phyloP scores from a whole-genome alignment of 768 basidiomycete species.

The Tulasnella sp. region DNA sequence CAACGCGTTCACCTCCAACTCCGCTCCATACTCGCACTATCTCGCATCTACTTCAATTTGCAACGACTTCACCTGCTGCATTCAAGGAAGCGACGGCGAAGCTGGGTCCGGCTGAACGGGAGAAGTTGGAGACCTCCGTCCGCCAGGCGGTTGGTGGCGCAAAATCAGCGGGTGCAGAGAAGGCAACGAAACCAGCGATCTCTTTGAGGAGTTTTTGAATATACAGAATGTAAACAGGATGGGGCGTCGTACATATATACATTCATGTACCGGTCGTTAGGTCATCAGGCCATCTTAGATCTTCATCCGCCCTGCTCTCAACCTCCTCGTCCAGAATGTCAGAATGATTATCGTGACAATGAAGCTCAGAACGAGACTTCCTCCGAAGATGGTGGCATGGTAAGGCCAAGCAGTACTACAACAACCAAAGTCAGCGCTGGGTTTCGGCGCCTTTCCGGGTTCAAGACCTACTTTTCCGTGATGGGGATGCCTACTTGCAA shows the following conservation, averaged over 20 bases:
- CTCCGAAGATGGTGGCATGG: slow-evolving; percentile 25
- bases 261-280: neutral
- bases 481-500: slow-evolving; percentile 12
- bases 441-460: too few relatives aligned
- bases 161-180: slow-evolving; percentile 29
- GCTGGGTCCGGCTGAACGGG: slow-evolving; percentile 50
- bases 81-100: slow-evolving; percentile 80
- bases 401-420: slow-evolving; percentile 23
- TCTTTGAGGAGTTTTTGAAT: slow-evolving; percentile 38
- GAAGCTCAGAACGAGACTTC: slow-evolving; percentile 23
- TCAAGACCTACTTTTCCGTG: neutral
- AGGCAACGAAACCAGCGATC: slow-evolving; percentile 61
- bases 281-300: neutral
- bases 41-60: slow-evolving; percentile 61
- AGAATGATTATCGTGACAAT: slow-evolving; percentile 1
- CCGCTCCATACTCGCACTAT: slow-evolving; percentile 52
- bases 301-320: slow-evolving; percentile 3
- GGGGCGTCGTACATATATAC: neutral
- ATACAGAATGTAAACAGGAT: neutral
- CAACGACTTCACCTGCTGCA: slow-evolving; percentile 56
- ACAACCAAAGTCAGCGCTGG: neutral
- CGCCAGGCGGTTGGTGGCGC: slow-evolving; percentile 59
- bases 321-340: neutral
- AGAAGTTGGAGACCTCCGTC: slow-evolving; percentile 66
- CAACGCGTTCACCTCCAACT: slow-evolving; percentile 37